Conservation (phyloP, 2,329 filamentous ascomycete species). For the Fusarium multiceps region DNA sequence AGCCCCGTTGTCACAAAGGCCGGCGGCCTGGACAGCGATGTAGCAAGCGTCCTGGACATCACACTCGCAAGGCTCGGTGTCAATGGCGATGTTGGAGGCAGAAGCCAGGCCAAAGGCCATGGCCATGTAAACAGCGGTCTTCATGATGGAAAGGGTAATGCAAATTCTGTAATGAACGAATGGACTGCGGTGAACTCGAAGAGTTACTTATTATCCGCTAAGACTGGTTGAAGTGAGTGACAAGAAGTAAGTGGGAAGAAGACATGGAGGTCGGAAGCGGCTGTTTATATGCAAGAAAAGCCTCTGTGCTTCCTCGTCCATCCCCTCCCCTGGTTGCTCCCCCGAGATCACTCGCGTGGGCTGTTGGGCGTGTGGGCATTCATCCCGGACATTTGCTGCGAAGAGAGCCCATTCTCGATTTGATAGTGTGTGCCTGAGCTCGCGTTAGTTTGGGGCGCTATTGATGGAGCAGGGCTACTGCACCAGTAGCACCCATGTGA, state of each 20-base stretch:
- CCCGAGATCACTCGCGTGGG: constrained; percentile 8
- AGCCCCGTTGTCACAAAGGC: too few species aligned
- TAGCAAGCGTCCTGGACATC: constrained; percentile 17
- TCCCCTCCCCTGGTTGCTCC: constrained; percentile 12
- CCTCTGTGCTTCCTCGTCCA: constrained; percentile 2
- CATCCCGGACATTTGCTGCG: not conserved
- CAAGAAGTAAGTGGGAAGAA: constrained; percentile 17
- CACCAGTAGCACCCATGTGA: constrained; percentile 2
- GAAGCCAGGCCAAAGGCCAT: constrained; percentile 47
- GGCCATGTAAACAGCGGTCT: constrained; percentile 47
- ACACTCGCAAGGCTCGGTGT: constrained; percentile 9
- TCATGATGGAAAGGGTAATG: constrained; percentile 51
- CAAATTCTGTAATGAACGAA: constrained; percentile 45
- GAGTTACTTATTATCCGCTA: constrained; percentile 42
- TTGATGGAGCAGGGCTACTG: constrained; percentile 19
- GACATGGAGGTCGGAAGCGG: constrained; percentile 14
- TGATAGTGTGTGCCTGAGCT: constrained; percentile 32
- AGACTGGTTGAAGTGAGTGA: constrained; percentile 35
- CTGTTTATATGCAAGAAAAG: constrained; percentile 41
- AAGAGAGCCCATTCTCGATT: constrained; percentile 5
- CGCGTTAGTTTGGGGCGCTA: constrained; percentile 36
- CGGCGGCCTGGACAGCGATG: not conserved
- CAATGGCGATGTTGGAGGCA: too few species aligned
- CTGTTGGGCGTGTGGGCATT: constrained; percentile 15
- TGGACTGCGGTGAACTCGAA: constrained; percentile 42